Conservation (phyloP, 495 filamentous ascomycete species). For the Lasiosphaeria hispida region DNA sequence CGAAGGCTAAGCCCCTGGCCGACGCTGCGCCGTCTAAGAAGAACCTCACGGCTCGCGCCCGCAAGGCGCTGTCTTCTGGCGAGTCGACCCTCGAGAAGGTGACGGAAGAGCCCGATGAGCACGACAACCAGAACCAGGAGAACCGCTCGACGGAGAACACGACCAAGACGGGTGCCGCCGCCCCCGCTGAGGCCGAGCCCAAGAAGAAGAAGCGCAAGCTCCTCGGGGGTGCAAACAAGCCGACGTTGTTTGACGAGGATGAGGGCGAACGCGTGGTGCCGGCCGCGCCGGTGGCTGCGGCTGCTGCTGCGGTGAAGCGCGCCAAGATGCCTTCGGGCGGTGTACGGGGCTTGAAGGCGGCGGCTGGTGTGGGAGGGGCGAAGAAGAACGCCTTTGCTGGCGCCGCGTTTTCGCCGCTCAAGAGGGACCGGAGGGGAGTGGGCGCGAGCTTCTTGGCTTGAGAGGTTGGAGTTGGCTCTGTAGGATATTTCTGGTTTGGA, state of each 20-base stretch:
- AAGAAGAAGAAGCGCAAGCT: conserved; percentile 75
- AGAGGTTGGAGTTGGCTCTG: background rate
- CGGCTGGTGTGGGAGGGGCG: conserved; percentile 9
- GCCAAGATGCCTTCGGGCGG: conserved; percentile 36
- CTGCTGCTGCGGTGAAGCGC: conserved; percentile 28
- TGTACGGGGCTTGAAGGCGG: conserved; percentile 19
- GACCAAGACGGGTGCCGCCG: conserved; percentile 13
- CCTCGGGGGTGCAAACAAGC: conserved; percentile 59
- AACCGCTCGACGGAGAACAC: conserved; percentile 27
- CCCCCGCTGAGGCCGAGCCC: conserved; percentile 41
- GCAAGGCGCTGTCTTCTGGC: conserved; percentile 18
- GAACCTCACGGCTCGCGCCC: conserved; percentile 32
- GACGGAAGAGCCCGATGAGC: conserved; percentile 37
- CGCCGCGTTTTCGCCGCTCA: conserved; percentile 73
- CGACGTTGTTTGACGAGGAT: conserved; percentile 68
- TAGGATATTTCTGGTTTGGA: conserved; percentile 26
- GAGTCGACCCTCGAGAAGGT: conserved; percentile 47
- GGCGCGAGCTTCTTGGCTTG: conserved; percentile 51
- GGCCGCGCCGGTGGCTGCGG: conserved; percentile 8
- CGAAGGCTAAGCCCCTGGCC: conserved; percentile 34
- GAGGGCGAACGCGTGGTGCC: conserved; percentile 42
- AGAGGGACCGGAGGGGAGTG: conserved; percentile 66
- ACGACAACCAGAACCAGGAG: conserved; percentile 25
- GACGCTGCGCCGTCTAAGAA: conserved; percentile 43
- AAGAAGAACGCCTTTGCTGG: conserved; percentile 42